phyloP scores from a whole-genome alignment of 1,284 basidiomycete genomes.

The Abortiporus biennis region DNA sequence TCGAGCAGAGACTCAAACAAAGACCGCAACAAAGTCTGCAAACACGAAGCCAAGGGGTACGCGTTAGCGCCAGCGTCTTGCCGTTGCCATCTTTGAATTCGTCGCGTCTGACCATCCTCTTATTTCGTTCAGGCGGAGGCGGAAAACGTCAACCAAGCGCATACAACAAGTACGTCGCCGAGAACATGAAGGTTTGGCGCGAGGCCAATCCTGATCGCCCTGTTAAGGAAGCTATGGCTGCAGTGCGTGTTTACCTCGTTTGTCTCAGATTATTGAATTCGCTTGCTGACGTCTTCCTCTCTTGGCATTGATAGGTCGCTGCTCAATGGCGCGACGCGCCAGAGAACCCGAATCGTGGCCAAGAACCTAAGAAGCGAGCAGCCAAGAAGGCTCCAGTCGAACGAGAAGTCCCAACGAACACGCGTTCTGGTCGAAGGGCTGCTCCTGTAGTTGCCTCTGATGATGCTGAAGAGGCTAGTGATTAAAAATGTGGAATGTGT shows the following conservation, averaged over 20 bases:
- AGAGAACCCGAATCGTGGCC: constrained; percentile 54
- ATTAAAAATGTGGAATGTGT: too few relatives aligned
- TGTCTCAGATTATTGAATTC: too few relatives aligned
- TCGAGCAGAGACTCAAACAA: constrained; percentile 41
- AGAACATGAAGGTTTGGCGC: constrained; percentile 47
- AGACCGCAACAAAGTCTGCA: constrained; percentile 44
- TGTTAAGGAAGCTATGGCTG: constrained; percentile 45
- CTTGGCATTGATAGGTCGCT: constrained; percentile 36
- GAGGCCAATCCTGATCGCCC: constrained; percentile 42
- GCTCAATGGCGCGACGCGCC: constrained; percentile 47
- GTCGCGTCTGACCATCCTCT: not conserved
- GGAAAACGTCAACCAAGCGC: constrained; percentile 44
- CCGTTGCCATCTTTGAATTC: constrained; percentile 1
- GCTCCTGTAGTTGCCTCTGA: too few relatives aligned
- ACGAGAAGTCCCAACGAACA: too few relatives aligned
- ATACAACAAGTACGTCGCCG: constrained; percentile 49
- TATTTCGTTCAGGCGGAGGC: not conserved
- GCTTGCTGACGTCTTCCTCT: not conserved
- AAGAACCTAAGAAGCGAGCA: constrained; percentile 31
- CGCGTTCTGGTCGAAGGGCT: too few relatives aligned
- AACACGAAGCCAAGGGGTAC: constrained; percentile 31
- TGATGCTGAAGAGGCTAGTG: too few relatives aligned
- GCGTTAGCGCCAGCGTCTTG: constrained; percentile 1
- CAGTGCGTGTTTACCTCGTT: too few relatives aligned
- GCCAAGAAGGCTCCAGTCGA: constrained; percentile 20